Evolutionary conservation across 345 rosid genomes (phyloP).

Genomic region (Eucalyptus cloeziana): DNA sequence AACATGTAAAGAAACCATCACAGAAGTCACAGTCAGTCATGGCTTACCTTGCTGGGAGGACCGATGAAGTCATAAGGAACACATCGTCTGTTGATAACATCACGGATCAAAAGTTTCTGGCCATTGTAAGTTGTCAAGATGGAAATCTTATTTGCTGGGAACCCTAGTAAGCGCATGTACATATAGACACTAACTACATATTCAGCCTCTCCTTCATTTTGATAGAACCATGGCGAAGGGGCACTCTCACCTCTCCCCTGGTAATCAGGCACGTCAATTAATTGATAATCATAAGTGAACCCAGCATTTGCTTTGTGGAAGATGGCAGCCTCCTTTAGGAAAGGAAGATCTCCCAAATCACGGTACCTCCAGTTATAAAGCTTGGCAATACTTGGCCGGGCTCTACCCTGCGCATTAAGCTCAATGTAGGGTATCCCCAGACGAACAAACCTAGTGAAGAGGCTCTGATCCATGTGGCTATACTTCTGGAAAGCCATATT

Average conservation of each 20-base stretch:
- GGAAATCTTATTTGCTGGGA: slow-evolving; percentile 91
- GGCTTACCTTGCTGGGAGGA: slow-evolving; percentile 85
- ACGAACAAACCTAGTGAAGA: slow-evolving; percentile 97
- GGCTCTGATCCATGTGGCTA: slow-evolving; percentile 99
- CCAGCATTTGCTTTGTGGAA: slow-evolving; percentile 89
- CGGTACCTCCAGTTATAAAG: slow-evolving; percentile 98
- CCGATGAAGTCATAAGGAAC: slow-evolving; percentile 82
- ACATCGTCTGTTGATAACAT: slow-evolving; percentile 86
- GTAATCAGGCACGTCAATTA: slow-evolving; percentile 88
- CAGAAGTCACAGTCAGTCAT: background rate
- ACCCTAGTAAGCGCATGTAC: slow-evolving; percentile 91
- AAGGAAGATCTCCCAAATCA: slow-evolving; percentile 91
- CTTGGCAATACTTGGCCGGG: slow-evolving; percentile 89
- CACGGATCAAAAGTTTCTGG: slow-evolving; percentile 97
- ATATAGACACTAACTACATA: slow-evolving; percentile 93
- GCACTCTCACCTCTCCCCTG: slow-evolving; percentile 86
- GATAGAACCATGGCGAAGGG: slow-evolving; percentile 99
- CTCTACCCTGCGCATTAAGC: slow-evolving; percentile 99
- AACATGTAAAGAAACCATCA: background rate
- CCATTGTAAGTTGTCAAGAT: slow-evolving; percentile 97
- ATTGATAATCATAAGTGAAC: slow-evolving; percentile 84
- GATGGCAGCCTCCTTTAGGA: slow-evolving; percentile 51
- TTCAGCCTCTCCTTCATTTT: slow-evolving; percentile 98
- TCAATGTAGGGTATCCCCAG: slow-evolving; percentile 95
- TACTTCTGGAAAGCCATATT: slow-evolving; percentile 99